phyloP scores from a whole-genome alignment of 352 stramenopile species.

The Globisporangium cylindrosporum region DNA sequence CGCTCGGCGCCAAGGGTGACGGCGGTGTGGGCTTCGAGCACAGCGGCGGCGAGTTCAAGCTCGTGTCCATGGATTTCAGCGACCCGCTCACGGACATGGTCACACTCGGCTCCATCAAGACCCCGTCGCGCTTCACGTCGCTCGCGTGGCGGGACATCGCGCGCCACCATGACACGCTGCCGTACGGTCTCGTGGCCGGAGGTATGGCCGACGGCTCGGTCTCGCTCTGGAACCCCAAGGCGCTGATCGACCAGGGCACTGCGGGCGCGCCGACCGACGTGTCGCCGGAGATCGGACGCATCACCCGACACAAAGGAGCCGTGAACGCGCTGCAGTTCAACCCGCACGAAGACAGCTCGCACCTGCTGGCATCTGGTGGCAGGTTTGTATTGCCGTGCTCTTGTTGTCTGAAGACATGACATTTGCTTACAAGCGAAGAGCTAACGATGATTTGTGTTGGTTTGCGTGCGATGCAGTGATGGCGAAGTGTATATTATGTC shows the following conservation, averaged over 20 bases:
- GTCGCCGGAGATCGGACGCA: conserved; percentile 71
- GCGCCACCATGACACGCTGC: conserved; percentile 69
- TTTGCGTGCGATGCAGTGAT: conserved; percentile 51
- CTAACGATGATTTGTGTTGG: not conserved
- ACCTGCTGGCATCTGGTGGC: conserved; percentile 93
- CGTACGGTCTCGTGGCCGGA: conserved; percentile 93
- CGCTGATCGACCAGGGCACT: conserved; percentile 63
- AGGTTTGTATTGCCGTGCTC: conserved; percentile 20
- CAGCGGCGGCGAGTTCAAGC: conserved; percentile 95
- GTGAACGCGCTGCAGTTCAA: conserved; percentile 97
- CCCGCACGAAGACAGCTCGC: conserved; percentile 89
- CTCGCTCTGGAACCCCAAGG: conserved; percentile 94
- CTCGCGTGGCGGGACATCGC: conserved; percentile 91
- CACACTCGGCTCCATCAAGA: conserved; percentile 88
- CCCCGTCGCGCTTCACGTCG: conserved; percentile 90
- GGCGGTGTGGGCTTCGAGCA: conserved; percentile 96
- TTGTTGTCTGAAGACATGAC: not conserved
- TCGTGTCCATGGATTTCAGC: conserved; percentile 93
- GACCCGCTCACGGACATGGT: conserved; percentile 63
- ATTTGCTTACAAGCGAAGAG: not conserved
- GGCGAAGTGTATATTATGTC: conserved; percentile 95
- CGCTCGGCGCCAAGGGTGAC: conserved; percentile 92
- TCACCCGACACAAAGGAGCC: conserved; percentile 83
- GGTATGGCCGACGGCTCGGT: conserved; percentile 97
- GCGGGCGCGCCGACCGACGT: conserved; percentile 28